phyloP scores from a whole-genome alignment of 306 rosid species.

The Sechiopsis laciniata region DNA sequence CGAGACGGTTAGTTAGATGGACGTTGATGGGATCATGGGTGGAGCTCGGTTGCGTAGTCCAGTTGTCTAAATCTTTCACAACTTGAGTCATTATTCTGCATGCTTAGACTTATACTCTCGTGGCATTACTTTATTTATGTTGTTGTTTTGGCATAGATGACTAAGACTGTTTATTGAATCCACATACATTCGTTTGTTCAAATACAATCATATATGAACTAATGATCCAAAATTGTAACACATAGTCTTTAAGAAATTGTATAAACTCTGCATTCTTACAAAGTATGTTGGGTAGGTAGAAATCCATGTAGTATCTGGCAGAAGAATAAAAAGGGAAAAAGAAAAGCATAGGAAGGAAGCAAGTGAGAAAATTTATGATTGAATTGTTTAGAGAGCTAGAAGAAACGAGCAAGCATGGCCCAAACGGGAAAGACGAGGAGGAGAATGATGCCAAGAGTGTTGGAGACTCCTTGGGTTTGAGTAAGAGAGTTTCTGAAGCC shows the following conservation, averaged over 20 bases:
- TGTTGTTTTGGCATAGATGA: no score
- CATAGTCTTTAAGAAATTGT: not conserved
- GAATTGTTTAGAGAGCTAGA: slow-evolving; percentile 15
- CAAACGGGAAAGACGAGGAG: slow-evolving; percentile 67
- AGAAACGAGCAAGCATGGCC: slow-evolving; percentile 46
- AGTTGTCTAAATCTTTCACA: no score
- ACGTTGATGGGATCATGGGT: no score
- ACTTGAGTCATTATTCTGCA: no score
- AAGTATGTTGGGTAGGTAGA: not conserved
- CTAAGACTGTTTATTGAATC: no score
- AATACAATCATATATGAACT: not conserved
- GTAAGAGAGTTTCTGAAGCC: slow-evolving; percentile 88
- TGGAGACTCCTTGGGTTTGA: slow-evolving; percentile 69
- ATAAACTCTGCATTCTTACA: not conserved
- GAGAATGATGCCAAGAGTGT: slow-evolving; percentile 67
- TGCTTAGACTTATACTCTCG: no score
- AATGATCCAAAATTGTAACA: not conserved
- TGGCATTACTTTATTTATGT: no score
- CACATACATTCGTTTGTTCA: not conserved
- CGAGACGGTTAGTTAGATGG: no score
- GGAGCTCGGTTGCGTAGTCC: no score
- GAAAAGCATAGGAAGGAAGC: not conserved
- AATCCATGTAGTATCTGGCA: not conserved
- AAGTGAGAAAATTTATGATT: not conserved
- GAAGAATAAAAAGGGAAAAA: not conserved